Conservation (phyloP, 2,329 filamentous ascomycete species). For the Nothomitra cinnamomea region DNA sequence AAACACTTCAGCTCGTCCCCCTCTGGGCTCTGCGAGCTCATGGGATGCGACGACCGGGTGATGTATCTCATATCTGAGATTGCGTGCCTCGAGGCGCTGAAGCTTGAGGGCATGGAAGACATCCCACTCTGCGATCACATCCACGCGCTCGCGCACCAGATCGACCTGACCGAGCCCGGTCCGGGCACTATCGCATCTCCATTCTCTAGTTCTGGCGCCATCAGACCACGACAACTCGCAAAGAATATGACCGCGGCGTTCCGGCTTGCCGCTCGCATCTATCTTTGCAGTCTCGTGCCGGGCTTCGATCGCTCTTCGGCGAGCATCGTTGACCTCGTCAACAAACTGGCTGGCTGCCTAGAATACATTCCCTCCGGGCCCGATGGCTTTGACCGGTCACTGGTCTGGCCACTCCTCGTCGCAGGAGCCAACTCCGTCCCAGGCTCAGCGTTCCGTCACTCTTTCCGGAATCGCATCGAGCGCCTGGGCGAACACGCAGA, state of each 20-base stretch:
- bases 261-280: conserved; percentile 82
- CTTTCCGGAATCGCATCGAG: conserved; percentile 59
- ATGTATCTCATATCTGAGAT: conserved; percentile 99
- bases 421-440: conserved; percentile 63
- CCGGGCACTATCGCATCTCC: conserved; percentile 34
- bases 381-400: conserved; percentile 71
- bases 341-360: conserved; percentile 60
- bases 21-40: conserved; percentile 75
- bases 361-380: conserved; percentile 68
- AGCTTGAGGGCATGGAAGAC: conserved; percentile 67
- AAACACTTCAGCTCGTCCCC: conserved; percentile 55
- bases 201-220: conserved; percentile 45
- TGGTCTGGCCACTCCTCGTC: conserved; percentile 87
- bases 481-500: conserved; percentile 61
- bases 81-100: conserved; percentile 82
- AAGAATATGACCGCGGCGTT: conserved; percentile 83
- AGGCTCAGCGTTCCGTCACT: conserved; percentile 47
- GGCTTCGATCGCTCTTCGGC: conserved; percentile 62
- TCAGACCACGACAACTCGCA: conserved; percentile 68
- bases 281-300: conserved; percentile 88
- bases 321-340: conserved; percentile 60
- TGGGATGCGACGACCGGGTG: conserved; percentile 93
- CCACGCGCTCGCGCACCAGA: conserved; percentile 69
- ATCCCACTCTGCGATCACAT: conserved; percentile 80
- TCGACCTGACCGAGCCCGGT: conserved; percentile 59